phyloP scores from a whole-genome alignment of 345 rosid species.

The Gossypium anomalum region DNA sequence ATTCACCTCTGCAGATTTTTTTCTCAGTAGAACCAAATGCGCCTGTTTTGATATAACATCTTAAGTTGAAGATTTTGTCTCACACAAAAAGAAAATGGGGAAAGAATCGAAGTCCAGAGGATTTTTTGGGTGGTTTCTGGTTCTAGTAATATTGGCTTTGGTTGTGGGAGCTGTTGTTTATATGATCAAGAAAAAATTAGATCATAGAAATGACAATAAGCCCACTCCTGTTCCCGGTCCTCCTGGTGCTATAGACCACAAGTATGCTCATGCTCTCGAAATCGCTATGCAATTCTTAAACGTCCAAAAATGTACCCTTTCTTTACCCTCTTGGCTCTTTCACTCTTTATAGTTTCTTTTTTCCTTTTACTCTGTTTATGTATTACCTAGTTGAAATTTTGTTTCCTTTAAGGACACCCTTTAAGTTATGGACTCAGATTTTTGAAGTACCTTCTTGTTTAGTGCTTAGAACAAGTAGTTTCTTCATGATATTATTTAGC shows the following conservation, averaged over 20 bases:
- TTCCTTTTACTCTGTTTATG: not conserved
- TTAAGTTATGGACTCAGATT: not conserved
- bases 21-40: not conserved
- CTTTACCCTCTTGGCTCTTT: not conserved
- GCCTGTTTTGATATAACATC: constrained; percentile 17
- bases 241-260: constrained; percentile 75
- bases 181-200: constrained; percentile 41
- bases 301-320: constrained; percentile 65
- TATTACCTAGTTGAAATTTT: not conserved
- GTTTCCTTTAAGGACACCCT: not conserved
- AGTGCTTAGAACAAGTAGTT: not conserved
- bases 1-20: not conserved
- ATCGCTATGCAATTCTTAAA: constrained; percentile 83
- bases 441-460: not conserved
- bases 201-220: constrained; percentile 33
- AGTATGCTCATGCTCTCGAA: constrained; percentile 84
- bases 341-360: not conserved
- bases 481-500: not conserved
- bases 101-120: constrained; percentile 60
- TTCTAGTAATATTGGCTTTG: constrained; percentile 39
- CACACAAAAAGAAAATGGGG: constrained; percentile 38
- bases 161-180: constrained; percentile 54
- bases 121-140: constrained; percentile 69
- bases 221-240: constrained; percentile 71
- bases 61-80: not conserved